Base-by-base conservation (phyloP, 257 asterid genomes). In the Primulina eburnea region DNA sequence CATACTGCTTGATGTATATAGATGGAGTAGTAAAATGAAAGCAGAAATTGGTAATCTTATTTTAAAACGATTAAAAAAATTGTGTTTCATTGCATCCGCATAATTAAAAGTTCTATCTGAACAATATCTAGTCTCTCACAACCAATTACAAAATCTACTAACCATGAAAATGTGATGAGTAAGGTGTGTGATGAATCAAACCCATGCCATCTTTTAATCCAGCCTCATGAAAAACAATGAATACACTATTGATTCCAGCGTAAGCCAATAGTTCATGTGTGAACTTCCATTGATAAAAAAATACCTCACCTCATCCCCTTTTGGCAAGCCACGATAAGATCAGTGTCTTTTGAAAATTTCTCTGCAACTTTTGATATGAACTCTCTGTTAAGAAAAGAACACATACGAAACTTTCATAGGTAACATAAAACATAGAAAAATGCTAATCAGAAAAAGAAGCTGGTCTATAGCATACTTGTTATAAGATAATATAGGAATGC, bases 281-380 rank as follows among this genome's bases (percentile, higher is more conserved):
- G 60, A 58, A 63, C 64, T 62, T 56, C 65, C 57, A 71, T 53
- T 70, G 72, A 43, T 68, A 67, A 67, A 71, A 79, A 69, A 70
- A 70, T 76, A 76, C 78, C 60, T 81, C 85, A 93, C 96, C 99
- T 87, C 82, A 93, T 79, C 63, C 99, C 99, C 82, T 93, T 93
- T 82, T 93, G 99, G 81, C 99, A 93, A 35, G 95, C 92, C 72
- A 93, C 86, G 60, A 93, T 90, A 53, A 93, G 89, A 81, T 90
- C 96, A 9, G 88, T 76, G 75, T 90, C 99, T 72, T 82, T 87
- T 12, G 96, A 79, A 79, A 86, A 93, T 64, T 87, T 86, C 77
- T 90, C 92, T 79, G 40, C 80, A 63, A 93, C 97, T 75, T 83
- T 84, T 24, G 88, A 62, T 63, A 90, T 59, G 78, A 93, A 93